These are phyloP conservation scores for Grifola frondosa DNA, from an alignment of 1,284 basidiomycete genomes.

Conservation along the genomic window DNA sequence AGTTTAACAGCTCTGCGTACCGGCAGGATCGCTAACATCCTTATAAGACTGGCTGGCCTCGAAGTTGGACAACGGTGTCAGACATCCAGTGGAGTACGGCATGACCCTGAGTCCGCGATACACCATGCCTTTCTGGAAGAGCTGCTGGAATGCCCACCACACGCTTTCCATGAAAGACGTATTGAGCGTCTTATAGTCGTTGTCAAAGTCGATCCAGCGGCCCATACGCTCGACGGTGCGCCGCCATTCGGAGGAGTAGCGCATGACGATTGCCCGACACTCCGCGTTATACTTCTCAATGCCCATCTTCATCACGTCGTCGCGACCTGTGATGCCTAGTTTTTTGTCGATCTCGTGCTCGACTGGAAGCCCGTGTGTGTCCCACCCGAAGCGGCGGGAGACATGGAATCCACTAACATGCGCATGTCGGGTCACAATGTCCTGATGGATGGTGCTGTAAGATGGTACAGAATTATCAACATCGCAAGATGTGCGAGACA, in stretches of 20 bases:
- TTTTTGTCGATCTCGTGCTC: constrained; percentile 99
- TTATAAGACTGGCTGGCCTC: constrained; percentile 94
- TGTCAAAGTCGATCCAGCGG: constrained; percentile 99
- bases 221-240: constrained; percentile 96
- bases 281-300: constrained; percentile 98
- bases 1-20: constrained; percentile 44
- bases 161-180: constrained; percentile 95
- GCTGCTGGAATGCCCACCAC: constrained; percentile 98
- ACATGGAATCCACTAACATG: constrained; percentile 94
- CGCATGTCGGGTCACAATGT: constrained; percentile 95
- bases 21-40: constrained; percentile 93
- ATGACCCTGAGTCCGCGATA: constrained; percentile 95
- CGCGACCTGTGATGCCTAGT: constrained; percentile 88
- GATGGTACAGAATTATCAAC: no score
- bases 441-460: no score
- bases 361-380: constrained; percentile 98
- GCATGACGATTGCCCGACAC: constrained; percentile 97
- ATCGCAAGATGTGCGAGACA: constrained; percentile 25
- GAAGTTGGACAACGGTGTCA: constrained; percentile 97
- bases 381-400: constrained; percentile 97
- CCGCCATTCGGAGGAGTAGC: constrained; percentile 94
- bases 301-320: constrained; percentile 94
- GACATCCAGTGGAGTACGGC: constrained; percentile 98
- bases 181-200: constrained; percentile 98
- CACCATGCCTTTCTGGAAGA: constrained; percentile 92